phyloP scores from a whole-genome alignment of 306 rosid genomes.

The Ammopiptanthus mongolicus region DNA sequence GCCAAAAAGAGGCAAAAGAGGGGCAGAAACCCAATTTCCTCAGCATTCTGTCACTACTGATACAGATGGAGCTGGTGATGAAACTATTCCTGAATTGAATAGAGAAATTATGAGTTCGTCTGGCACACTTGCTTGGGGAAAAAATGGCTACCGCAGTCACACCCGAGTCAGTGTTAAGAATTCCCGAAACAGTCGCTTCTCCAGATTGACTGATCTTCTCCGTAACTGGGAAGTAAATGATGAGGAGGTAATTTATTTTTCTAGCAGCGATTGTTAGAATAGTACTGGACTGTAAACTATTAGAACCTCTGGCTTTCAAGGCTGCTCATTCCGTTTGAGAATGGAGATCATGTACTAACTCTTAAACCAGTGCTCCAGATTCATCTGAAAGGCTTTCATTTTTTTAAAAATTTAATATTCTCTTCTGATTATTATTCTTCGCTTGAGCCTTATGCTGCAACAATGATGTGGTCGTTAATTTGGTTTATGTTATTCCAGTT shows the following conservation, averaged over 20 bases:
- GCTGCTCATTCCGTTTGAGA: conserved; percentile 8
- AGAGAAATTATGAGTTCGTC: conserved; percentile 48
- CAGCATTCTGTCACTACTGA: conserved; percentile 43
- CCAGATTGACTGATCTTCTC: conserved; percentile 54
- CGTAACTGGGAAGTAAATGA: conserved; percentile 32
- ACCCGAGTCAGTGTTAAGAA: conserved; percentile 51
- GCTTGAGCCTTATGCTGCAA: neutral
- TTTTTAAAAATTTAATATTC: neutral
- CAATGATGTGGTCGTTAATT: conserved; percentile 2
- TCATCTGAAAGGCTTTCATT: neutral
- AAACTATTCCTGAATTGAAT: conserved; percentile 44
- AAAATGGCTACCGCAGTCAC: conserved; percentile 63
- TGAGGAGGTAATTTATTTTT: conserved; percentile 45
- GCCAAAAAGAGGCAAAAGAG: conserved; percentile 45
- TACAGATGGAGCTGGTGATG: conserved; percentile 52
- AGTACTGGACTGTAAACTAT: neutral
- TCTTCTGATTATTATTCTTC: neutral
- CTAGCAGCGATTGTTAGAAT: conserved; percentile 5
- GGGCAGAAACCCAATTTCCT: conserved; percentile 48
- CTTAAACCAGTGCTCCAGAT: neutral
- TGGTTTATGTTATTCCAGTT: conserved; percentile 36
- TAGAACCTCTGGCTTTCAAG: conserved; percentile 16
- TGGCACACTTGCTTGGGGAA: conserved; percentile 66
- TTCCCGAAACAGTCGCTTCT: conserved; percentile 44
- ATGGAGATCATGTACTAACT: neutral